Percentiles rank a stretch among this genome's conserved stretches.
These are phyloP conservation scores for Botrytis paeoniae DNA, from an alignment of 2,329 filamentous ascomycete genomes.

Conservation along the genomic window DNA sequence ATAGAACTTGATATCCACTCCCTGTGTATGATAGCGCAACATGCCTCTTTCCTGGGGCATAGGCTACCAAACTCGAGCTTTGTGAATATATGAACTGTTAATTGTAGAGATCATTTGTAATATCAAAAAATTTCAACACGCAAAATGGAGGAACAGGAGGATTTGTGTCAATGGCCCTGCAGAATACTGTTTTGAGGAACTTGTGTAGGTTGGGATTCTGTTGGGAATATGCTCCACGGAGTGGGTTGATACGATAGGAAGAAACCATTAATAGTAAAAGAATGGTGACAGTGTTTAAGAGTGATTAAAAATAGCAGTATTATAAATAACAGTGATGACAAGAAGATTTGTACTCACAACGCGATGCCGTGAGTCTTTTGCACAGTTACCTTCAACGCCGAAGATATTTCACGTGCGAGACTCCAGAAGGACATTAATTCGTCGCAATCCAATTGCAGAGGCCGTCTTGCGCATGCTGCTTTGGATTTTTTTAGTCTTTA, in stretches of 20 bases:
- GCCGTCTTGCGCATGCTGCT: fast-evolving
- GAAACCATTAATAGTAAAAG: not conserved
- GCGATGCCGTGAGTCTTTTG: not conserved
- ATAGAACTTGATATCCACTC: no score
- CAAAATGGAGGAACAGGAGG: no score
- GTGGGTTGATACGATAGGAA: not conserved
- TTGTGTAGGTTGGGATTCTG: not conserved
- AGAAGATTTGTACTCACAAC: not conserved
- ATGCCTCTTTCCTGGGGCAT: not conserved
- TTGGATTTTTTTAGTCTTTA: not conserved
- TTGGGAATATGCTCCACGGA: not conserved
- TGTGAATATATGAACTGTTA: not conserved
- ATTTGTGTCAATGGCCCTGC: no score
- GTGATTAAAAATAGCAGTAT: no score
- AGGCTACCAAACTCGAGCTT: not conserved
- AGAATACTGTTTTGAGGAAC: not conserved
- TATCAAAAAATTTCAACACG: not conserved
- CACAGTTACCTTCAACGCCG: not conserved
- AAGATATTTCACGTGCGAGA: not conserved
- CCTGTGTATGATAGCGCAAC: not conserved
- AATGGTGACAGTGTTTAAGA: not conserved
- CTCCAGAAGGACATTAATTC: not conserved
- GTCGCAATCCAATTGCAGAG: not conserved
- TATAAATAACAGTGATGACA: not conserved
- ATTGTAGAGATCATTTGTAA: not conserved